Evolutionary conservation across 2,329 filamentous ascomycete species (phyloP).

Genomic region (Aspergillus brasiliensis): DNA sequence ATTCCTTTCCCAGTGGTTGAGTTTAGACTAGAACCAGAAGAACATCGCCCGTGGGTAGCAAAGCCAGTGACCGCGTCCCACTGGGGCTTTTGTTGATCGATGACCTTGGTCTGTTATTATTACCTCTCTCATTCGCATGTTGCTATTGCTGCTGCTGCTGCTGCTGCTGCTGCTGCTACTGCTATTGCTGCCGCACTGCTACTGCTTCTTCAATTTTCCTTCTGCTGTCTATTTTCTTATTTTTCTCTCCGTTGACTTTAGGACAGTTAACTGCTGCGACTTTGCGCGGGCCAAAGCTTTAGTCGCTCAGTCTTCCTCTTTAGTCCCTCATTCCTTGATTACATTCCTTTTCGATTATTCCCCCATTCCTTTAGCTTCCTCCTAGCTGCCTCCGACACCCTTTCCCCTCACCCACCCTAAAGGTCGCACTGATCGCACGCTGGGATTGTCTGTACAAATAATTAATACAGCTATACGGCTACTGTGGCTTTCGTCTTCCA

Average conservation of each 20-base stretch:
- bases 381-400: slow-evolving; percentile 9
- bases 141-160: slow-evolving; percentile 20
- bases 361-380: slow-evolving; percentile 21
- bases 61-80: slow-evolving; percentile 20
- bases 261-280: neutral
- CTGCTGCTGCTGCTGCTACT: neutral
- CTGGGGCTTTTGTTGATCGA: slow-evolving; percentile 23
- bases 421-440: slow-evolving; percentile 12
- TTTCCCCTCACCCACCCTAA: slow-evolving; percentile 17
- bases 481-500: slow-evolving; percentile 1
- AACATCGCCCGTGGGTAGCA: slow-evolving; percentile 16
- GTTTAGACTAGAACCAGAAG: slow-evolving; percentile 21
- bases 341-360: slow-evolving; percentile 20
- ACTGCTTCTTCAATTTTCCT: slow-evolving; percentile 19
- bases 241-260: neutral
- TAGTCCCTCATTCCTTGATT: slow-evolving; percentile 13
- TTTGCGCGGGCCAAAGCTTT: slow-evolving; percentile 5
- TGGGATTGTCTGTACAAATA: slow-evolving; percentile 3
- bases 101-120: slow-evolving; percentile 19
- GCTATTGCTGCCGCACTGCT: neutral
- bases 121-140: slow-evolving; percentile 4
- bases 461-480: slow-evolving; percentile 4
- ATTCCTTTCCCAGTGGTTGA: slow-evolving; percentile 19
- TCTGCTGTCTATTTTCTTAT: slow-evolving; percentile 12
- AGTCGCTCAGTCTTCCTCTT: slow-evolving; percentile 13